Evolutionary conservation across 2,329 filamentous ascomycete species (phyloP).

Genomic region (Trichoderma gracile): DNA sequence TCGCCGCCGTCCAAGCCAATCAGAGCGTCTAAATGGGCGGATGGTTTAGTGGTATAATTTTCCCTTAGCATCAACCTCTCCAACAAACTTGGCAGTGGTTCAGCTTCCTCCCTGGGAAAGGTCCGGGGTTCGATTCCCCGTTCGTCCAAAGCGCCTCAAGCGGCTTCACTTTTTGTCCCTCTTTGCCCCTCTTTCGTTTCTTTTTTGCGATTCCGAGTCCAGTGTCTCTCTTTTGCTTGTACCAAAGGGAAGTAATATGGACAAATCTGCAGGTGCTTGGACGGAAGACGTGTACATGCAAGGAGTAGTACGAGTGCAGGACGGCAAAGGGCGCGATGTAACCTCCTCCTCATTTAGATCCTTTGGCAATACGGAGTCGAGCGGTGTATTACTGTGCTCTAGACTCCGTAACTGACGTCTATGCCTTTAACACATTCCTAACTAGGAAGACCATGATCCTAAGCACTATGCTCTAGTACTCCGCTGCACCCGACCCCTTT

Average conservation of each 20-base stretch:
- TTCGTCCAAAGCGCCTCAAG: conserved; percentile 22
- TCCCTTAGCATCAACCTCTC: conserved; percentile 20
- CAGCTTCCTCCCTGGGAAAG: conserved; percentile 22
- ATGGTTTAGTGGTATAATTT: conserved; percentile 28
- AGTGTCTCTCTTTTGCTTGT: neutral
- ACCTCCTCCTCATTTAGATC: neutral
- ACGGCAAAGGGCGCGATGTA: neutral
- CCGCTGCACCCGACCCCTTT: neutral
- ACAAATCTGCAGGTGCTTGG: neutral
- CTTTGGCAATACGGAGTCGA: no score
- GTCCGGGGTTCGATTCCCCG: conserved; percentile 29
- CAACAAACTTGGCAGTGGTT: neutral
- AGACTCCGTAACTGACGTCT: neutral
- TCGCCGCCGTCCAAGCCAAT: neutral
- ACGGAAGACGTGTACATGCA: neutral
- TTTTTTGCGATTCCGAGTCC: neutral
- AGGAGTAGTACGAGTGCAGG: no score
- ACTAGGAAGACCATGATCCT: neutral
- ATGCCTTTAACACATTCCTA: neutral
- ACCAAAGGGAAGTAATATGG: neutral
- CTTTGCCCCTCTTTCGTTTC: neutral
- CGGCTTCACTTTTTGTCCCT: neutral
- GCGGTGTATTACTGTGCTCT: neutral
- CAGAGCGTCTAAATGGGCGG: conserved; percentile 21
- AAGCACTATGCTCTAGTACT: neutral